Evolutionary conservation across 371 early-diverging fungal genomes (phyloP).

Genomic region (Syncephalastrum contaminatum): DNA sequence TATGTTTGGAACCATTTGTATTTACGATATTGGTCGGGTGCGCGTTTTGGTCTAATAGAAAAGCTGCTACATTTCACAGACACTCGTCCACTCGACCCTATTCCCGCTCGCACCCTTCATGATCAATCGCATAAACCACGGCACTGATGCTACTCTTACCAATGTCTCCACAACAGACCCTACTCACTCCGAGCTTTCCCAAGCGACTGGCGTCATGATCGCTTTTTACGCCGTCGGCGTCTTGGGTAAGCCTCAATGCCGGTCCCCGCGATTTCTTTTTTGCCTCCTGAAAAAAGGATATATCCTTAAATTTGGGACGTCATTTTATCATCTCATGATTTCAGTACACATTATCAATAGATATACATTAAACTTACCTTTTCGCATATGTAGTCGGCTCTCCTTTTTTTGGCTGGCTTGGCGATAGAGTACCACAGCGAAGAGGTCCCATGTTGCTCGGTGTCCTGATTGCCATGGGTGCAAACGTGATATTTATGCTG

Average conservation of each 20-base stretch:
- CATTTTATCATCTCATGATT: no score
- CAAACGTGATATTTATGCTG: constrained; percentile 63
- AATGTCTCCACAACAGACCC: constrained; percentile 3
- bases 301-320: no score
- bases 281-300: no score
- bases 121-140: constrained; percentile 52
- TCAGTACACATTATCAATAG: no score
- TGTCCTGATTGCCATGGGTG: constrained; percentile 48
- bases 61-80: constrained; percentile 5
- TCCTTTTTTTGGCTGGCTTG: constrained; percentile 71
- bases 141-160: constrained; percentile 8
- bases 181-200: constrained; percentile 17
- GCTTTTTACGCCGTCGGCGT: constrained; percentile 70
- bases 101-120: constrained; percentile 64
- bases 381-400: constrained; percentile 46
- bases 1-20: constrained; percentile 11
- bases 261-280: no score
- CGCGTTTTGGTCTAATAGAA: not conserved
- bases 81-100: constrained; percentile 44
- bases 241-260: constrained; percentile 31
- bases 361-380: no score
- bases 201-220: constrained; percentile 71
- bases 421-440: constrained; percentile 44
- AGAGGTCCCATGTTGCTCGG: constrained; percentile 64
- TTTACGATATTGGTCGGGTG: not conserved